Conservation (phyloP, 2,329 filamentous ascomycete genomes). For the Blastomyces emzantsi region DNA sequence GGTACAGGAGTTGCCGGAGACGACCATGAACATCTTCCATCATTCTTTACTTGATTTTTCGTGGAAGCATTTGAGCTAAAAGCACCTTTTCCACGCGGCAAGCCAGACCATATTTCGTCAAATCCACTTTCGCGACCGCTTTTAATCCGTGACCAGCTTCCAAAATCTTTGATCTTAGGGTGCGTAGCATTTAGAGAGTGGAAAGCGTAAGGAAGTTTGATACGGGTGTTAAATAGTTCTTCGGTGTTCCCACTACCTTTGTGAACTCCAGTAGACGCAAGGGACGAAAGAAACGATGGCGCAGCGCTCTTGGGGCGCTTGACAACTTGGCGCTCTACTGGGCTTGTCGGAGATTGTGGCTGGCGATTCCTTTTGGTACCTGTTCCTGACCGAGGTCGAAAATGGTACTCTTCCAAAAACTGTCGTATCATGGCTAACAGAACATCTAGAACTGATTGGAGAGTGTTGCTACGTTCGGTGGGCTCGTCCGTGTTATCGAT, state of each 20-base stretch:
- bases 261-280: not conserved
- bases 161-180: slow-evolving; percentile 21
- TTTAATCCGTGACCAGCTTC: slow-evolving; percentile 37
- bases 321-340: not conserved
- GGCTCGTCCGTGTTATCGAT: slow-evolving; percentile 25
- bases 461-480: slow-evolving; percentile 31
- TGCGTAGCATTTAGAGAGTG: slow-evolving; percentile 13
- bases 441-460: slow-evolving; percentile 55
- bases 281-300: not conserved
- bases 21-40: not conserved
- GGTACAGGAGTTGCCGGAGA: not conserved
- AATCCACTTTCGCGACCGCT: slow-evolving; percentile 21
- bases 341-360: not conserved
- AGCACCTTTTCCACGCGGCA: slow-evolving; percentile 13
- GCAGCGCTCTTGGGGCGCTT: slow-evolving; percentile 8
- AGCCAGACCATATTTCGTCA: slow-evolving; percentile 18
- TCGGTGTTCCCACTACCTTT: slow-evolving; percentile 15
- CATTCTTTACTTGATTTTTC: not conserved
- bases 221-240: slow-evolving; percentile 20
- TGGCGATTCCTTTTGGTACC: slow-evolving; percentile 12
- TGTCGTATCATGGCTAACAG: slow-evolving; percentile 59
- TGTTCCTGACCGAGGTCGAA: slow-evolving; percentile 45
- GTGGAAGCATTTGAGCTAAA: not conserved
- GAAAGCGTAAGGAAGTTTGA: slow-evolving; percentile 26
- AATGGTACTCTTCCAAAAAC: slow-evolving; percentile 65